phyloP scores from a whole-genome alignment of 2,329 filamentous ascomycete genomes.

The Penicillium sp. region DNA sequence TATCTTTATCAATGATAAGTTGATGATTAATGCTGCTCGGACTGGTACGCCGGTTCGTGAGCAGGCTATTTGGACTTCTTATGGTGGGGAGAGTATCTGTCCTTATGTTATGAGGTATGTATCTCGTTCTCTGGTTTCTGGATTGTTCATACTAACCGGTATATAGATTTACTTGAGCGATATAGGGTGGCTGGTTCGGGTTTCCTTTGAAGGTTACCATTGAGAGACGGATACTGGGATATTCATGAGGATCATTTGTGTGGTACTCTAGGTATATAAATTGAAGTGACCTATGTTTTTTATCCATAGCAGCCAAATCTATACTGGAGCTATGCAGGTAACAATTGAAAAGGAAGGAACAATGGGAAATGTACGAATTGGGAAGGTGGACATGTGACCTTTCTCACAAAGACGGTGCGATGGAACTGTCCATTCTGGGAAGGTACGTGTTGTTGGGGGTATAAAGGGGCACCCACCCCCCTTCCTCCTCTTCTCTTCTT shows the following conservation, averaged over 20 bases:
- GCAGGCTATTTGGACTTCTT: constrained; percentile 28
- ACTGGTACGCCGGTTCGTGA: constrained; percentile 27
- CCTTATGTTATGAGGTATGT: constrained; percentile 26
- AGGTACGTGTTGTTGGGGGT: neutral
- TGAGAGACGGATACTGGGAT: neutral
- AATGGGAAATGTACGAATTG: neutral
- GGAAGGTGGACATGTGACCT: neutral
- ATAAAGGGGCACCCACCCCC: neutral
- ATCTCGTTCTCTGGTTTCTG: neutral
- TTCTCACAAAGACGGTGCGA: neutral
- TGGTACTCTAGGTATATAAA: no score
- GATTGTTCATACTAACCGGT: neutral
- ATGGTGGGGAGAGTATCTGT: constrained; percentile 26
- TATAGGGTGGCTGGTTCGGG: no score
- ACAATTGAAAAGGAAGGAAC: neutral
- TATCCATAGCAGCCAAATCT: no score
- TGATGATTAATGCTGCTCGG: constrained; percentile 28
- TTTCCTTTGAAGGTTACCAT: neutral
- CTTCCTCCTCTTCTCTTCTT: neutral
- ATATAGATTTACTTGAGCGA: neutral
- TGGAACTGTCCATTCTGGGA: neutral
- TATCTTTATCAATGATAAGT: constrained; percentile 22
- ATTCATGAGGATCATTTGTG: neutral
- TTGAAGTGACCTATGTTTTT: neutral
- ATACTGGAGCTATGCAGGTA: neutral